Percentiles rank a stretch among this genome's conserved stretches.
Conservation (phyloP, 108 stramenopile species). For the Skeletonema menzelii region DNA sequence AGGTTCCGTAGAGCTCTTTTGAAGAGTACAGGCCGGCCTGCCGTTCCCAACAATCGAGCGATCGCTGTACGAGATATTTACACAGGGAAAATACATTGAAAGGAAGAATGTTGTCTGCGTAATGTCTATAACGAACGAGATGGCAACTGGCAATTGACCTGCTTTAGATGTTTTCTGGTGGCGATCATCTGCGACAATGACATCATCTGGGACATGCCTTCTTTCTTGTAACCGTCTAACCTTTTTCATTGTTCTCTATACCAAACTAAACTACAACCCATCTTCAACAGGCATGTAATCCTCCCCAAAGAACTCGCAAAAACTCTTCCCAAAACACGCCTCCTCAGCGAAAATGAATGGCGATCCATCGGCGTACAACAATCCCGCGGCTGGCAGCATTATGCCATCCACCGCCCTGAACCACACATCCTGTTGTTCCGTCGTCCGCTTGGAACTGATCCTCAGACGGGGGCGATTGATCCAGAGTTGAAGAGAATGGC, state of each 20-base stretch:
- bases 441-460: slow-evolving; percentile 97
- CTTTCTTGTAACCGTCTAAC: too few relatives aligned
- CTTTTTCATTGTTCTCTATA: too few relatives aligned
- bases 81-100: too few relatives aligned
- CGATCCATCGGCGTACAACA: slow-evolving; percentile 96
- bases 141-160: too few relatives aligned
- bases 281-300: slow-evolving; percentile 83
- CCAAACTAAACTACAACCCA: not conserved
- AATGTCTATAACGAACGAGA: too few relatives aligned
- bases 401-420: slow-evolving; percentile 98
- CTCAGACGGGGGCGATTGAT: slow-evolving; percentile 89
- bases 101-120: too few relatives aligned
- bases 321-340: slow-evolving; percentile 91
- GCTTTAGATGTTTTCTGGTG: too few relatives aligned
- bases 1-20: slow-evolving; percentile 12
- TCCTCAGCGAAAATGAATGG: slow-evolving; percentile 96
- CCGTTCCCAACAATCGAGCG: too few relatives aligned
- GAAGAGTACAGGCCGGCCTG: too few relatives aligned
- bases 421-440: slow-evolving; percentile 99
- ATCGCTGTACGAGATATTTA: too few relatives aligned
- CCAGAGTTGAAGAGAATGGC: slow-evolving; percentile 81
- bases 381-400: slow-evolving; percentile 98
- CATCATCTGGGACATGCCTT: too few relatives aligned
- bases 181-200: too few relatives aligned
- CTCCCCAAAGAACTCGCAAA: slow-evolving; percentile 97